A percentile compares a stretch with the other conserved stretches of the same genome.
Conservation (phyloP, 768 basidiomycete genomes). For the Pleurotus tuber-regium region DNA sequence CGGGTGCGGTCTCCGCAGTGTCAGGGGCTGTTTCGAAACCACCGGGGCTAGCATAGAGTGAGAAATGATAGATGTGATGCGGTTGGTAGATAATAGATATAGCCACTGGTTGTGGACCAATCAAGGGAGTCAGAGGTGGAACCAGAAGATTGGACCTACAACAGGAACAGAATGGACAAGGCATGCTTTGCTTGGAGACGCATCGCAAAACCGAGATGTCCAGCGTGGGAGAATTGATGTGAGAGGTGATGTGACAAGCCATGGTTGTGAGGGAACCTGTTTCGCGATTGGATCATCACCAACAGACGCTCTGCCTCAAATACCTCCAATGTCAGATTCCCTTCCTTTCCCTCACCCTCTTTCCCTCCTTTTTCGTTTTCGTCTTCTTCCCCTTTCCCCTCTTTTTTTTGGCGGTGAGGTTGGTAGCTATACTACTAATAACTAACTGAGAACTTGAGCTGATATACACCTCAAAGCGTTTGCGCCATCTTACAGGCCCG, state of each 20-base stretch:
- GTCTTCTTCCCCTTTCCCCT: slow-evolving; percentile 18
- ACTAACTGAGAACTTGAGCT: too few species aligned
- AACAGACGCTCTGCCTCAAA: slow-evolving; percentile 27
- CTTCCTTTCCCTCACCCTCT: slow-evolving; percentile 37
- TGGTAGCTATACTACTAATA: too few species aligned
- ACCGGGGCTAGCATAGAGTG: slow-evolving; percentile 6
- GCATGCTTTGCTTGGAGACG: slow-evolving; percentile 5
- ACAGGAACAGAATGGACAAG: slow-evolving; percentile 11
- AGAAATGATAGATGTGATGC: slow-evolving; percentile 8
- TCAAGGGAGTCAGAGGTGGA: background rate
- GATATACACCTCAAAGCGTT: slow-evolving; percentile 34
- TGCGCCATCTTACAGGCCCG: slow-evolving; percentile 38
- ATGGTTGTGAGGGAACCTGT: slow-evolving; percentile 33
- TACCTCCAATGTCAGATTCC: slow-evolving; percentile 21
- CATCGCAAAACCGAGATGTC: slow-evolving; percentile 7
- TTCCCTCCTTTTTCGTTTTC: slow-evolving; percentile 42
- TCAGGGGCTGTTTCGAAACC: slow-evolving; percentile 5
- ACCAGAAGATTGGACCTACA: slow-evolving; percentile 6
- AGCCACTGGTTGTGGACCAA: background rate
- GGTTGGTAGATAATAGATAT: slow-evolving; percentile 7
- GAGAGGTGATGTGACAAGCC: slow-evolving; percentile 27
- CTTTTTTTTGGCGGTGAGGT: slow-evolving; percentile 8
- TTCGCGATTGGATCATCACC: slow-evolving; percentile 21
- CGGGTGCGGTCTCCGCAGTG: background rate
- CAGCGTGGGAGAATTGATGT: slow-evolving; percentile 29